These are phyloP conservation scores for Pluteus cervinus DNA, from an alignment of 768 basidiomycete genomes.

Conservation along the genomic window DNA sequence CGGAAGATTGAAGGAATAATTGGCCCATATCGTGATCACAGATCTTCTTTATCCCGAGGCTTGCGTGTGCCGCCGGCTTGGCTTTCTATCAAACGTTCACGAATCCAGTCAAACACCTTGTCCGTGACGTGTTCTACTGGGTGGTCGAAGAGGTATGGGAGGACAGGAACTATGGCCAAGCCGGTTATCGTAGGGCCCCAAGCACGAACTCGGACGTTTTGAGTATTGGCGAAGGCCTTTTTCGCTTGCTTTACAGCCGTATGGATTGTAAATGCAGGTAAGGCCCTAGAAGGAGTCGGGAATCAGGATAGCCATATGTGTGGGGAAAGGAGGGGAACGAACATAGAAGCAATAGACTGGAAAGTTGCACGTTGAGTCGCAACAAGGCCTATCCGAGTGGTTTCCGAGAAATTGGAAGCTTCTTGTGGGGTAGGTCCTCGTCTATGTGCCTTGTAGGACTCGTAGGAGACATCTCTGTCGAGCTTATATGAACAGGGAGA, in stretches of 20 bases:
- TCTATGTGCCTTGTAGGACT: slow-evolving; percentile 72
- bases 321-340: slow-evolving; percentile 19
- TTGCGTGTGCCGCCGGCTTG: slow-evolving; percentile 13
- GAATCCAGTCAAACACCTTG: slow-evolving; percentile 63
- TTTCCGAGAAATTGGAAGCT: slow-evolving; percentile 64
- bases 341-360: slow-evolving; percentile 82
- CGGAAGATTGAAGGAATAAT: slow-evolving; percentile 1
- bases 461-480: slow-evolving; percentile 67
- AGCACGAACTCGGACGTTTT: slow-evolving; percentile 50
- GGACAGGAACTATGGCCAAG: slow-evolving; percentile 62
- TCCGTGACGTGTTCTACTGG: slow-evolving; percentile 73
- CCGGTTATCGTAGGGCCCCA: slow-evolving; percentile 80
- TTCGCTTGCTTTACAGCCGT: slow-evolving; percentile 72
- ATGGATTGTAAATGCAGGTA: slow-evolving; percentile 83
- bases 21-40: too few relatives aligned
- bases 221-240: slow-evolving; percentile 54
- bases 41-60: too few relatives aligned
- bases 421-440: slow-evolving; percentile 63
- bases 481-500: slow-evolving; percentile 1
- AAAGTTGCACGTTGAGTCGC: slow-evolving; percentile 74
- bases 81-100: slow-evolving; percentile 43
- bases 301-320: slow-evolving; percentile 4
- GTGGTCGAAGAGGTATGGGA: slow-evolving; percentile 76
- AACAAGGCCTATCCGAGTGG: slow-evolving; percentile 59
- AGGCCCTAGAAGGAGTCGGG: slow-evolving; percentile 43